These are phyloP conservation scores for Lojkania enalia DNA, from an alignment of 2,329 filamentous ascomycete genomes.

Conservation along the genomic window DNA sequence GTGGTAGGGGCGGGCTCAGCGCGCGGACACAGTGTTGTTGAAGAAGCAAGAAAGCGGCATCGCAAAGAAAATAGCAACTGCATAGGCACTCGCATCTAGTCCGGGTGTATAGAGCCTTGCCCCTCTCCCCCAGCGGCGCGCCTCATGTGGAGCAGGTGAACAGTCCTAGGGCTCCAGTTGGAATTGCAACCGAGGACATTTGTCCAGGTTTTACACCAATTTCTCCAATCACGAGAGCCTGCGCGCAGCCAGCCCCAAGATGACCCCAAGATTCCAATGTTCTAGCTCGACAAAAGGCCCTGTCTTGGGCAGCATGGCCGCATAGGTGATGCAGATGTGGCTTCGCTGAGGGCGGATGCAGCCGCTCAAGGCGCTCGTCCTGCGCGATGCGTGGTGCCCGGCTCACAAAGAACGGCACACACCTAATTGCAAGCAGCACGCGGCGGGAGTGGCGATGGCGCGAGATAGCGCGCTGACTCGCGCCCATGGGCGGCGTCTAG, in stretches of 20 bases:
- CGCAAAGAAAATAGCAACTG: conserved; percentile 8
- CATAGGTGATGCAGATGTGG: no score
- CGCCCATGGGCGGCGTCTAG: no score
- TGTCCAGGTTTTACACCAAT: conserved; percentile 9
- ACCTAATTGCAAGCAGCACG: no score
- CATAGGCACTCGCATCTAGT: conserved; percentile 6
- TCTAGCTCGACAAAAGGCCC: no score
- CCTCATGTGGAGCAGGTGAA: conserved; percentile 32
- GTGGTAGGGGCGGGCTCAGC: conserved; percentile 10
- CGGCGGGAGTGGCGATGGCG: neutral
- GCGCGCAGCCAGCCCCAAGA: conserved; percentile 22
- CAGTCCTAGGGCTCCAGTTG: conserved; percentile 14
- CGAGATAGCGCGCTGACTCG: neutral
- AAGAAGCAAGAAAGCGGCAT: conserved; percentile 17
- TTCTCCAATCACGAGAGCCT: conserved; percentile 35
- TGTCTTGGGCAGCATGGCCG: no score
- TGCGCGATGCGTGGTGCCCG: no score
- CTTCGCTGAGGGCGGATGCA: no score
- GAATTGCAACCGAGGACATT: conserved; percentile 11
- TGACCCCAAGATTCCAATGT: no score
- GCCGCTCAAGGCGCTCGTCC: no score
- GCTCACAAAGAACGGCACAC: no score
- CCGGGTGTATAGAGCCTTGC: conserved; percentile 17
- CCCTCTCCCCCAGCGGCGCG: conserved; percentile 10
- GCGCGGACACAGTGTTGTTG: conserved; percentile 4